Base-by-base conservation (phyloP, 352 stramenopile genomes). In the Pythium coloratum region DNA sequence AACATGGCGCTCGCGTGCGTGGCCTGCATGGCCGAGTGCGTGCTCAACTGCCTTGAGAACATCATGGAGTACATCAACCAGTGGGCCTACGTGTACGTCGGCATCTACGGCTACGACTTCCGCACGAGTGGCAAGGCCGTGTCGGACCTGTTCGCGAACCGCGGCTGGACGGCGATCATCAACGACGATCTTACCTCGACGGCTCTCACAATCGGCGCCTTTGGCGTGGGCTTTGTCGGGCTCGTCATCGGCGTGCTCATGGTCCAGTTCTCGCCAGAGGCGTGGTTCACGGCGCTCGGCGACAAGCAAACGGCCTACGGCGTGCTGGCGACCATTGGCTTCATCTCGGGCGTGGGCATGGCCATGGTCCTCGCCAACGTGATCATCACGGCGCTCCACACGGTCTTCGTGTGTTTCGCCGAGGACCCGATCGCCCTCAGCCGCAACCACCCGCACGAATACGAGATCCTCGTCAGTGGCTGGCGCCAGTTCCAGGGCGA, bases 61-160 rank as follows among this genome's bases (percentile, higher is more conserved):
- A 76, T 97, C 59, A 89, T 97, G 72, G 85, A 97, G 74, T 97
- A 96, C 66, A 85, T 97, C 56, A 97, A 97, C 73, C 76, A 90
- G 62, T 96, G 85, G 79, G 96, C 88, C 4, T 97, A 94, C 72
- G 84, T 94, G 16, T 97, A 96, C 74, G 89, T 97, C 3, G 89
- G 88, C 28, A 90, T 97, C 53, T 97, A 97, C 72, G 89, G 89
- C 46, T 94, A 95, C 64, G 70, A 88, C 62, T 97, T 95, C 80
- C 77, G 80, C 47, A 88, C 76, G 33, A 93, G 86, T 67, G 88
- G 88, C 64, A 97, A 95, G 71, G 84, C 84, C 14, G 89, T 97
- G 47, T 95, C 95, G 71, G 84, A 96, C 55, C 62, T 97, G 30
- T 97, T 97, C 62, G 81, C 78, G 38, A 90, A 84, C 69, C 85